Conservation (phyloP, 306 rosid genomes). For the Trifolium repens region DNA sequence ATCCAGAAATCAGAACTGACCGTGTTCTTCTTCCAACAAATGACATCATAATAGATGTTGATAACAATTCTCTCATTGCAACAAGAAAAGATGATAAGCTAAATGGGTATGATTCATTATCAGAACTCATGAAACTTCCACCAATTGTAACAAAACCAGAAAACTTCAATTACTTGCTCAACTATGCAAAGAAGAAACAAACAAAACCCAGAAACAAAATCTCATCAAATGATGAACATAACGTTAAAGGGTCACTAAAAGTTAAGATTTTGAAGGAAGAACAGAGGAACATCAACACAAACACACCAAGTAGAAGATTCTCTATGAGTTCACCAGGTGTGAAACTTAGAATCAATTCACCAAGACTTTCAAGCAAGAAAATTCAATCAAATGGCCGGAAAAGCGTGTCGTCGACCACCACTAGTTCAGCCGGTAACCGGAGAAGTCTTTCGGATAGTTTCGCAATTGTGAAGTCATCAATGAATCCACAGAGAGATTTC, state of each 20-base stretch:
- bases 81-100: constrained; percentile 45
- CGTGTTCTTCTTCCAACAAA: constrained; percentile 63
- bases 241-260: constrained; percentile 37
- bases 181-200: constrained; percentile 47
- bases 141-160: constrained; percentile 73
- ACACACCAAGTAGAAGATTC: constrained; percentile 45
- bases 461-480: constrained; percentile 83
- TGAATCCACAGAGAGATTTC: constrained; percentile 85
- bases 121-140: constrained; percentile 63
- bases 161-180: constrained; percentile 44
- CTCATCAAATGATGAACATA: constrained; percentile 19
- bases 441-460: constrained; percentile 69
- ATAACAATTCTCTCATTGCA: constrained; percentile 43
- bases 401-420: constrained; percentile 36
- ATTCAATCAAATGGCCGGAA: constrained; percentile 50
- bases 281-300: constrained; percentile 45
- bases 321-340: constrained; percentile 66
- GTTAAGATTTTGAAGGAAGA: constrained; percentile 49
- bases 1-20: constrained; percentile 76
- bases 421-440: constrained; percentile 32
- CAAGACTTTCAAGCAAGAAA: constrained; percentile 50
- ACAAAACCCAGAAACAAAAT: constrained; percentile 44
- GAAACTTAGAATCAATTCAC: constrained; percentile 68
- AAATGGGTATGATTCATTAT: constrained; percentile 49
- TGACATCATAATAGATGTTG: constrained; percentile 69